Conservation (phyloP, 768 basidiomycete species). For the Ramaria sp. region DNA sequence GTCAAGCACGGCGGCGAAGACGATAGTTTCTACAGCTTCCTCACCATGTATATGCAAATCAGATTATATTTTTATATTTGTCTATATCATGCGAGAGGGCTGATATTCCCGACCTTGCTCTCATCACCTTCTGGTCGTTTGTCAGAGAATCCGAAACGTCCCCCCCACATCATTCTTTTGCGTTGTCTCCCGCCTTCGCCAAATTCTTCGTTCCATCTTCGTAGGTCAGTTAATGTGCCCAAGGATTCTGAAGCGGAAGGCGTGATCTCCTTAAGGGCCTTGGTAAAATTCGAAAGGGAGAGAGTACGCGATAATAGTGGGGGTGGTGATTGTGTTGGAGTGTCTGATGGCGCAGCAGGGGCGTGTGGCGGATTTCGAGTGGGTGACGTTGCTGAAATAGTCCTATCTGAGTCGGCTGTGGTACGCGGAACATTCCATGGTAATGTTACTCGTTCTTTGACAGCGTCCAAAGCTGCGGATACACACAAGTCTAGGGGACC, state of each 20-base stretch:
- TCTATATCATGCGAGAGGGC: background rate
- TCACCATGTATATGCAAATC: background rate
- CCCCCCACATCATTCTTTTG: slow-evolving; percentile 72
- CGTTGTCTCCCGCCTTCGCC: slow-evolving; percentile 71
- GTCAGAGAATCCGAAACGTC: slow-evolving; percentile 75
- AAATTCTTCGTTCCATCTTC: slow-evolving; percentile 91
- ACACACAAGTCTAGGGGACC: slow-evolving; percentile 70
- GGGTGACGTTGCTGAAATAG: background rate
- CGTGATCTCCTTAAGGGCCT: slow-evolving; percentile 82
- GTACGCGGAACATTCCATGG: slow-evolving; percentile 48
- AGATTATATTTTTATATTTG: background rate
- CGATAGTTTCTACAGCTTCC: slow-evolving; percentile 29
- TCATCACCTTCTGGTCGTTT: slow-evolving; percentile 24
- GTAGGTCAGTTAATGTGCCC: slow-evolving; percentile 61
- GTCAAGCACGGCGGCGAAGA: slow-evolving; percentile 10
- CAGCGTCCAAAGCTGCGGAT: slow-evolving; percentile 80
- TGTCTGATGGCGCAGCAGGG: background rate
- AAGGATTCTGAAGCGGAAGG: slow-evolving; percentile 80
- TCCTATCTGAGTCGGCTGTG: background rate
- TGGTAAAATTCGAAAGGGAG: slow-evolving; percentile 56
- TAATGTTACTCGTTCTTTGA: slow-evolving; percentile 73
- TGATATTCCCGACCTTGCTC: background rate
- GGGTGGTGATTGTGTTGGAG: background rate
- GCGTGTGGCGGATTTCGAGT: background rate
- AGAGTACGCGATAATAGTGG: slow-evolving; percentile 28